Conservation (phyloP, 2,329 filamentous ascomycete species). For the Fusarium euwallaceae region DNA sequence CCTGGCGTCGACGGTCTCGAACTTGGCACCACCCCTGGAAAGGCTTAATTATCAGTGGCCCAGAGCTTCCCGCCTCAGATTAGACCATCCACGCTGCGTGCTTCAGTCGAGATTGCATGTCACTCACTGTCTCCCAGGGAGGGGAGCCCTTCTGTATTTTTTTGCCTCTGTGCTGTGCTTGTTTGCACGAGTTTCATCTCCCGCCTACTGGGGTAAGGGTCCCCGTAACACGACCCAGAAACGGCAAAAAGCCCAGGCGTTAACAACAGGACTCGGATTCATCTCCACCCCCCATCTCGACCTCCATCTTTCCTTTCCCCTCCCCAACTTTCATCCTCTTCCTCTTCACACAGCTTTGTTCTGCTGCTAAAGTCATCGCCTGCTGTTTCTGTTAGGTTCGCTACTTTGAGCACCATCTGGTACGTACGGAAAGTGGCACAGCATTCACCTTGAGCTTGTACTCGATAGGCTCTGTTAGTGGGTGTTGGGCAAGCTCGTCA, state of each 20-base stretch:
- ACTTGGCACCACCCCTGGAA: slow-evolving; percentile 31
- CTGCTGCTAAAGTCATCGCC: neutral
- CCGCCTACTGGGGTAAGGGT: neutral
- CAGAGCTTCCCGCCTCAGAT: slow-evolving; percentile 26
- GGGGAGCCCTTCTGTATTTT: neutral
- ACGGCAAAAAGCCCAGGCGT: slow-evolving; percentile 16
- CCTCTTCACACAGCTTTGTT: slow-evolving; percentile 1
- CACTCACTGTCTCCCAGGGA: neutral
- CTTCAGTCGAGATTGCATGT: slow-evolving; percentile 37
- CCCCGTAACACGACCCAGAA: neutral
- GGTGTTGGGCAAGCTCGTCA: slow-evolving; percentile 1
- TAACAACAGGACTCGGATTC: slow-evolving; percentile 17
- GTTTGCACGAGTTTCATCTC: slow-evolving; percentile 14
- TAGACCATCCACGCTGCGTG: slow-evolving; percentile 26
- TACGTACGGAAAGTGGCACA: slow-evolving; percentile 10
- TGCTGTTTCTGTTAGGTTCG: slow-evolving; percentile 1
- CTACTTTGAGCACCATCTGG: slow-evolving; percentile 11
- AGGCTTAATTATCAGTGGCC: slow-evolving; percentile 41
- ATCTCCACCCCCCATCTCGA: slow-evolving; percentile 30
- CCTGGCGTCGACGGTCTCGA: slow-evolving; percentile 7
- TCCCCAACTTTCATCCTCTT: slow-evolving; percentile 1
- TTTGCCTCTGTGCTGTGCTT: neutral
- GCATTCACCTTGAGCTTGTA: neutral
- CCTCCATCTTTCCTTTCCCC: slow-evolving; percentile 2
- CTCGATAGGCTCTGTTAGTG: neutral